Evolutionary conservation across 2,329 filamentous ascomycete genomes (phyloP), one percentile per base, ranked within the genome.

Genomic region (Amylocarpus encephaloides): DNA sequence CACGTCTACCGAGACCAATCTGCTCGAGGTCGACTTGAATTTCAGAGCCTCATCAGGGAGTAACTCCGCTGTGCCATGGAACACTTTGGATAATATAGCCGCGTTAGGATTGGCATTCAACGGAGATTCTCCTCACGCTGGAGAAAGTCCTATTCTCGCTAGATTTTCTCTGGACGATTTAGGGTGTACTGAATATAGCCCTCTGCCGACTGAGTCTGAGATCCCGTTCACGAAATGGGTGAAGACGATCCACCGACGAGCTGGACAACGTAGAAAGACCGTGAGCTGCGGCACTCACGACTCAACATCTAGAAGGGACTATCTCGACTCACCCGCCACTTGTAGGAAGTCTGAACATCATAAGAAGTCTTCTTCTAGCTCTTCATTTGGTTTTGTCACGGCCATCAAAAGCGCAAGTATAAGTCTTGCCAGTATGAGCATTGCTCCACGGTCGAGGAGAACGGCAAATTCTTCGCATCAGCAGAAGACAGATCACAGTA

Each of bases 381-480:
- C 86, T 6, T 94, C 90, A 0, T 82, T 88, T 52, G 85, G 79
- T 1, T 90, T 91, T 62, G 80, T 96, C 35, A 81, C 83, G n/a
- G 85, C 81, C 13, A 78, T 94, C 59, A 89, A 85, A 65, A 93
- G 88, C 55, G 86, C 87, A 46, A 91, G 85, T 52, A 75, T 88
- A 53, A 95, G 89, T 52, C 72, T 91, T 52, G 78, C 82, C 43
- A 88, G 84, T 60, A 76, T 80, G 58, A 94, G 87, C 67, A 73
- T 85, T 52, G 73, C 80, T 42, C 78, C 80, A 30, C 77, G 79
- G 47, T 85, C 83, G 10, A 76, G 76, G 52, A 73, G 68, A 53
- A 73, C 73, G 46, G 74, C 71, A 7, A 65, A 69, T 18, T 73
- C 73, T 47, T 80, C 83, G 58, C 68, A 72, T 38, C 74, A 76